Conservation (phyloP, 2,329 filamentous ascomycete species). For the Colletotrichum liriopes region DNA sequence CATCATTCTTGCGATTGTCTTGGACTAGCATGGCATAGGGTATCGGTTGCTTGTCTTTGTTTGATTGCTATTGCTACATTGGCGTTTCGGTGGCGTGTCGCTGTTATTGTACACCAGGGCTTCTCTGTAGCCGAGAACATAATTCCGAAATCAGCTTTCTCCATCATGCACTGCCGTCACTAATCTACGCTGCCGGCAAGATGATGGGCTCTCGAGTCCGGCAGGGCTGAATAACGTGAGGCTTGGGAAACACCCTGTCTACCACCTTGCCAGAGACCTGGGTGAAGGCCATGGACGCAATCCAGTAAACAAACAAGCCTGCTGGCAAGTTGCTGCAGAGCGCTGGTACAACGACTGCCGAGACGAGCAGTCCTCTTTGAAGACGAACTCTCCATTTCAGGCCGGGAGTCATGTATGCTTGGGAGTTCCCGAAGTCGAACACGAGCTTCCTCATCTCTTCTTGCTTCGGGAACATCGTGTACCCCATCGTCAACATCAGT, state of each 20-base stretch:
- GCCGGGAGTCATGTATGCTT: neutral
- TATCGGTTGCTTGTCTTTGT: conserved; percentile 1
- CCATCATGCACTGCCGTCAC: neutral
- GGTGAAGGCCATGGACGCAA: conserved; percentile 46
- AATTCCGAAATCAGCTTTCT: conserved; percentile 13
- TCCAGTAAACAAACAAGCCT: conserved; percentile 60
- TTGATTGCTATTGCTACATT: conserved; percentile 20
- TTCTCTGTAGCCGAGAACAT: conserved; percentile 14
- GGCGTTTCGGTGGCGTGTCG: conserved; percentile 36
- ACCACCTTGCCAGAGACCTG: conserved; percentile 5
- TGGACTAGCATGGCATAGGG: conserved; percentile 68
- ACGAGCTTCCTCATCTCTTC: conserved; percentile 10
- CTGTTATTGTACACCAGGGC: conserved; percentile 40
- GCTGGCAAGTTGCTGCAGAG: conserved; percentile 55
- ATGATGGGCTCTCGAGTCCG: neutral
- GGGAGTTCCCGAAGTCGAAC: conserved; percentile 4
- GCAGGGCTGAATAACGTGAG: neutral
- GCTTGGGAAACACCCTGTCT: neutral
- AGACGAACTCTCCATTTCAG: conserved; percentile 30
- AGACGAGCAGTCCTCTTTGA: conserved; percentile 13
- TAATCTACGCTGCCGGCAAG: neutral
- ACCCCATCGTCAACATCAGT: conserved; percentile 22
- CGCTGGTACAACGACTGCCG: conserved; percentile 49
- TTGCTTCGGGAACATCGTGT: conserved; percentile 8
- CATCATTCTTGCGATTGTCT: conserved; percentile 86